A percentile compares a stretch with the other conserved stretches of the same genome.
These are phyloP conservation scores for Phytophthora citrophthora DNA, from an alignment of 352 stramenopile species.

Conservation along the genomic window DNA sequence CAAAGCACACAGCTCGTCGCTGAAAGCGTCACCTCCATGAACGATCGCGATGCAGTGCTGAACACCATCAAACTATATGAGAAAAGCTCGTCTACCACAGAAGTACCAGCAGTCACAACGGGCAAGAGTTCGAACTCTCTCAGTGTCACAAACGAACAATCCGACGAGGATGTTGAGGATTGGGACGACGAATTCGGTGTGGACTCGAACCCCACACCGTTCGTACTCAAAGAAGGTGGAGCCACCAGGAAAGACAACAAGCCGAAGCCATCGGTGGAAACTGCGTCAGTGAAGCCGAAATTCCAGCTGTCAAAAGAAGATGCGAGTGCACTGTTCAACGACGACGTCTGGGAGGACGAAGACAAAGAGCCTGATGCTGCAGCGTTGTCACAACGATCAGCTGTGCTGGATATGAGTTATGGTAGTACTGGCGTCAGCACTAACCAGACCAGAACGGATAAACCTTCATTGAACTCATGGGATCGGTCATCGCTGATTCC, in stretches of 20 bases:
- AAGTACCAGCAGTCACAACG: constrained; percentile 16
- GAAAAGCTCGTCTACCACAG: constrained; percentile 50
- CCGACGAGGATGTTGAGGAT: constrained; percentile 71
- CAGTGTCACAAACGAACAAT: constrained; percentile 35
- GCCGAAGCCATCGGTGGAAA: constrained; percentile 11
- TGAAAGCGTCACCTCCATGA: constrained; percentile 75
- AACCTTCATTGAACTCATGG: constrained; percentile 49
- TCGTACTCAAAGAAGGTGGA: constrained; percentile 25
- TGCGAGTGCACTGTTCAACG: constrained; percentile 66
- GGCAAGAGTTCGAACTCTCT: constrained; percentile 28
- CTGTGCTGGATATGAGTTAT: background rate
- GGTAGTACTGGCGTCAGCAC: constrained; percentile 8
- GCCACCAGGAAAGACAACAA: constrained; percentile 4
- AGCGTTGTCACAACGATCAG: constrained; percentile 4
- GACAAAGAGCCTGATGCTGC: constrained; percentile 34
- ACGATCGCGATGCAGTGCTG: constrained; percentile 80
- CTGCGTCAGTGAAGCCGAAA: constrained; percentile 23
- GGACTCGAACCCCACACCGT: constrained; percentile 44
- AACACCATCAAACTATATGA: constrained; percentile 90
- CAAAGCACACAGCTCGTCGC: constrained; percentile 85
- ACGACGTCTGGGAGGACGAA: constrained; percentile 77
- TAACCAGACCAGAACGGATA: constrained; percentile 7
- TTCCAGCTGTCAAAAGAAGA: constrained; percentile 86
- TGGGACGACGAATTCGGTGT: constrained; percentile 88
- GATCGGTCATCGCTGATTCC: constrained; percentile 65